These are phyloP conservation scores for Pseudocercospora macadamiae DNA, from an alignment of 2,329 filamentous ascomycete species.

Conservation along the genomic window DNA sequence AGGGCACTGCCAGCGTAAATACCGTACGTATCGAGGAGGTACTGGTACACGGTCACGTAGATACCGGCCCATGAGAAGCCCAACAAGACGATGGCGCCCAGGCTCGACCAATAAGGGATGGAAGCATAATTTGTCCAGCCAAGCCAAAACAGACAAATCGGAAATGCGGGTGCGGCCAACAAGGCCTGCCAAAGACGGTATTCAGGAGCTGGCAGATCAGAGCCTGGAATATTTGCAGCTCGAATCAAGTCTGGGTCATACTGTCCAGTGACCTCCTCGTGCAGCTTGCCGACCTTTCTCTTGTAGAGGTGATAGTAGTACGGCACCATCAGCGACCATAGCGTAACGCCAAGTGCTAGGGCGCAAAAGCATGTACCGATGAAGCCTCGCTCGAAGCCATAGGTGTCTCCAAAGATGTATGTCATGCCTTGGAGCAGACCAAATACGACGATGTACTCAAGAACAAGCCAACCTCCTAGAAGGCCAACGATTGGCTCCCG, in stretches of 20 bases:
- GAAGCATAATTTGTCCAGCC: constrained; percentile 50
- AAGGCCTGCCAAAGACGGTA: constrained; percentile 50
- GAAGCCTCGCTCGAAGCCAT: constrained; percentile 47
- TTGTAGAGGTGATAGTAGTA: constrained; percentile 24
- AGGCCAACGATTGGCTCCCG: constrained; percentile 50
- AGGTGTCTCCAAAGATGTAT: constrained; percentile 49
- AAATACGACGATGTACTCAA: constrained; percentile 59
- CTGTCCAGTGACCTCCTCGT: constrained; percentile 19
- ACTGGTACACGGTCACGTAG: constrained; percentile 44
- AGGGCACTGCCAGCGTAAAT: constrained; percentile 47
- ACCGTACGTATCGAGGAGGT: constrained; percentile 46
- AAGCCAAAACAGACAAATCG: constrained; percentile 55
- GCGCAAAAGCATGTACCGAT: constrained; percentile 50
- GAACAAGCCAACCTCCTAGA: constrained; percentile 54
- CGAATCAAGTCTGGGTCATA: constrained; percentile 5
- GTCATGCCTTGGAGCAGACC: constrained; percentile 57
- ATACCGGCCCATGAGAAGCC: constrained; percentile 53
- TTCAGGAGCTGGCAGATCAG: constrained; percentile 36
- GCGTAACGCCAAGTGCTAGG: constrained; percentile 43
- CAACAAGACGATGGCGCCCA: constrained; percentile 48
- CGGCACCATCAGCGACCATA: constrained; percentile 26
- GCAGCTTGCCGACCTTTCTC: constrained; percentile 30
- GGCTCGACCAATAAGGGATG: constrained; percentile 51
- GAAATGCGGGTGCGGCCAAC: constrained; percentile 47
- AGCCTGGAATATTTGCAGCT: constrained; percentile 22